Conservation (phyloP, 371 early-diverging fungal species). For the Nematocida minor region DNA sequence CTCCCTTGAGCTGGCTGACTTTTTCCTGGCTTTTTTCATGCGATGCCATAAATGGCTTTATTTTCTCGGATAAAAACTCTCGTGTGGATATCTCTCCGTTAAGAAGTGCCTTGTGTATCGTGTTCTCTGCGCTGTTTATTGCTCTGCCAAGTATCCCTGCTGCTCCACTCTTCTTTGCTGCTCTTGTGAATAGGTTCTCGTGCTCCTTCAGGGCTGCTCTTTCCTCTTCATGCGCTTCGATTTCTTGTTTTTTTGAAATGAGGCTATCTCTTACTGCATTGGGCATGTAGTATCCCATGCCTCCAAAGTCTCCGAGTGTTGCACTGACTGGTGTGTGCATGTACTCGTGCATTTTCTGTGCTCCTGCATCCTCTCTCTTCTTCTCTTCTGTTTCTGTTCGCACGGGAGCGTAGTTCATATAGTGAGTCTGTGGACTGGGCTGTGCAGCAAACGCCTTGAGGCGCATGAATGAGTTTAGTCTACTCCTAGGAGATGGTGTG, state of each 20-base stretch:
- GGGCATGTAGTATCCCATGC: not conserved
- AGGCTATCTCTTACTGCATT: not conserved
- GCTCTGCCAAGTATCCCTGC: not conserved
- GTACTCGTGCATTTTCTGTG: not conserved
- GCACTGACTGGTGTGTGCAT: not conserved
- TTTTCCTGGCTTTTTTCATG: no score
- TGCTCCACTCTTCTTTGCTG: not conserved
- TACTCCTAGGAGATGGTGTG: not conserved
- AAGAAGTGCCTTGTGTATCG: not conserved
- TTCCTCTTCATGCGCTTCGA: not conserved
- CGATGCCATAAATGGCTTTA: no score
- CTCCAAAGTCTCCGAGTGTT: not conserved
- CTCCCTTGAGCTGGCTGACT: no score
- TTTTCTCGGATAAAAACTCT: not conserved
- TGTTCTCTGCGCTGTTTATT: not conserved
- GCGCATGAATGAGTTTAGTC: not conserved
- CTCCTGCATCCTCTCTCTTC: no score
- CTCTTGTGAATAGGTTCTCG: not conserved
- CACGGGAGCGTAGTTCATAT: no score
- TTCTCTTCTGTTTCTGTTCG: no score
- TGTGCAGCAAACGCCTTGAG: not conserved
- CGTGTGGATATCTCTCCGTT: not conserved
- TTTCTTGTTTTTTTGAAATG: not conserved
- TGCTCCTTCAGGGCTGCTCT: not conserved
- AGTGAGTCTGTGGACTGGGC: no score